A percentile compares a stretch with the other conserved stretches of the same genome.
phyloP scores from a whole-genome alignment of 208 protist genomes.

The Trypanosoma theileri region DNA sequence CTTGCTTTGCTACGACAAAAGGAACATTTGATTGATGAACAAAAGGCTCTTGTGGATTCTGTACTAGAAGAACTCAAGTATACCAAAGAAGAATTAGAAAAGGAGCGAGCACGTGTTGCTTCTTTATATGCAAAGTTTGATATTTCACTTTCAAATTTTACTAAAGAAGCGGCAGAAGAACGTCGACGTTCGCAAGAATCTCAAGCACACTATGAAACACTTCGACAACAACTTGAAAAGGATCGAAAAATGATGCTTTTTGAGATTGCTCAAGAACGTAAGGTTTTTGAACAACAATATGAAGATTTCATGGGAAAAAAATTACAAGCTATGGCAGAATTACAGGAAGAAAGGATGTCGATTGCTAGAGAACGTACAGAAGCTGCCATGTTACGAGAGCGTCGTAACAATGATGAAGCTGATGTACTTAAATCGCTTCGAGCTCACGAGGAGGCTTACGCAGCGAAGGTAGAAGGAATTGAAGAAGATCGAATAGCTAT shows the following conservation, averaged over 20 bases:
- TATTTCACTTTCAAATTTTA: slow-evolving; percentile 60
- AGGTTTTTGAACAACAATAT: slow-evolving; percentile 80
- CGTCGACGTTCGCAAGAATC: slow-evolving; percentile 59
- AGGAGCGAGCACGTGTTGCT: slow-evolving; percentile 64
- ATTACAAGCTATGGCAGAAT: slow-evolving; percentile 66
- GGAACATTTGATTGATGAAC: slow-evolving; percentile 62
- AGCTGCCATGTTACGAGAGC: slow-evolving; percentile 63
- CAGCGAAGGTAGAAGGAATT: slow-evolving; percentile 56
- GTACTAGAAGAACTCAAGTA: slow-evolving; percentile 64
- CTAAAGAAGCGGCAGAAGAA: slow-evolving; percentile 73
- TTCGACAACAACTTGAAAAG: slow-evolving; percentile 79
- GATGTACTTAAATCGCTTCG: slow-evolving; percentile 69
- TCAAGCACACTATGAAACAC: slow-evolving; percentile 73
- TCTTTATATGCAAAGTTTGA: slow-evolving; percentile 82
- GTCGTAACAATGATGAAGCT: slow-evolving; percentile 78
- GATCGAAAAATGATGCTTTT: slow-evolving; percentile 73
- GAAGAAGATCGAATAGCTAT: slow-evolving; percentile 63
- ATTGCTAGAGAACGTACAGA: slow-evolving; percentile 73
- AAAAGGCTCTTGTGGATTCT: slow-evolving; percentile 47
- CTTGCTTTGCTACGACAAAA: slow-evolving; percentile 47
- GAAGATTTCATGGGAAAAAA: slow-evolving; percentile 79
- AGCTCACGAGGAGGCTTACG: slow-evolving; percentile 74
- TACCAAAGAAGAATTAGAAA: slow-evolving; percentile 58
- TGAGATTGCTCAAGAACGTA: slow-evolving; percentile 82
- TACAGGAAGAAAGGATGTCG: slow-evolving; percentile 76